Percentiles rank a stretch among this genome's conserved stretches.
These are phyloP conservation scores for Aspergillus quadrilineatus DNA, from an alignment of 2,329 filamentous ascomycete genomes.

Conservation along the genomic window DNA sequence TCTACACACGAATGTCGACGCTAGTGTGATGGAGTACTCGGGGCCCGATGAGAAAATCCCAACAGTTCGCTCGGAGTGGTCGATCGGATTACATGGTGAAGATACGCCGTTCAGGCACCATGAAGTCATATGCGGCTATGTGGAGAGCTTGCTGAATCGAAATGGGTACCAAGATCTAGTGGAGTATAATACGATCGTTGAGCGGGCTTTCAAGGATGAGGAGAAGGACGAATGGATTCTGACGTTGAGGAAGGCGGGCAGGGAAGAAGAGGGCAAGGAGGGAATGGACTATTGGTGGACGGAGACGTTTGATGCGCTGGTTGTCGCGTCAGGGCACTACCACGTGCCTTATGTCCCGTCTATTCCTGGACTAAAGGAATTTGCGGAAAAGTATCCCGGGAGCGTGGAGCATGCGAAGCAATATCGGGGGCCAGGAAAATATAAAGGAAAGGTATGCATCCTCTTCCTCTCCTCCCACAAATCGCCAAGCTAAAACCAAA, in stretches of 20 bases:
- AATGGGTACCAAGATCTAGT: constrained; percentile 52
- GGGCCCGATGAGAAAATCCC: constrained; percentile 54
- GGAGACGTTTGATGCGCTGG: constrained; percentile 61
- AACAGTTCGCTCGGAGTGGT: constrained; percentile 40
- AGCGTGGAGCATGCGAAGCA: constrained; percentile 45
- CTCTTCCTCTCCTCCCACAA: background rate
- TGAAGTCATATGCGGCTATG: constrained; percentile 56
- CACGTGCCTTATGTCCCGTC: constrained; percentile 54
- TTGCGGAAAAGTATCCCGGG: constrained; percentile 38
- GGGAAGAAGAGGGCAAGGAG: constrained; percentile 15
- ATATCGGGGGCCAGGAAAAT: constrained; percentile 39
- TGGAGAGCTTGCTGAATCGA: constrained; percentile 55
- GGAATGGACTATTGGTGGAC: constrained; percentile 60
- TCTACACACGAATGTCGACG: constrained; percentile 65
- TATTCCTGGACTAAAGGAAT: constrained; percentile 45
- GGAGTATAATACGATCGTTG: constrained; percentile 59
- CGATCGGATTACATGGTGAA: constrained; percentile 52
- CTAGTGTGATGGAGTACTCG: constrained; percentile 60
- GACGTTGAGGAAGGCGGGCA: constrained; percentile 47
- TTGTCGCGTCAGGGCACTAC: constrained; percentile 62
- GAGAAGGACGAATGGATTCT: constrained; percentile 53
- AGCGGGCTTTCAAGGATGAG: constrained; percentile 53
- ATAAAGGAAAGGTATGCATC: constrained; percentile 36
- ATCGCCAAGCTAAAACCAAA: background rate
- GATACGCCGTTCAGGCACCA: constrained; percentile 64